phyloP scores from a whole-genome alignment of 2,329 filamentous ascomycete species.

The Fusarium agapanthi region DNA sequence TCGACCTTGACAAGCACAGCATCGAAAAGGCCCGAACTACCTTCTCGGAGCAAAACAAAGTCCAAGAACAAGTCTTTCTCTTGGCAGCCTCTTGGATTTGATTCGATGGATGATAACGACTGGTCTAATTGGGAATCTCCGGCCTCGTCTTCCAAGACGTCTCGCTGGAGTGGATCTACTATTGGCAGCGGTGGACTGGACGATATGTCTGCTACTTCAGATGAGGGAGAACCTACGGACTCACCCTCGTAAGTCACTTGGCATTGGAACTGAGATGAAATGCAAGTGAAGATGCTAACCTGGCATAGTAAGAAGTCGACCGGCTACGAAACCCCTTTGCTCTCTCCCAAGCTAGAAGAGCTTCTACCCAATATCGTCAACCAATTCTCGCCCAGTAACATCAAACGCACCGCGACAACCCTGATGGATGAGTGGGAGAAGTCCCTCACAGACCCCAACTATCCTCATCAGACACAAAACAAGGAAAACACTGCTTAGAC shows the following conservation, averaged over 20 bases:
- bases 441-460: constrained; percentile 47
- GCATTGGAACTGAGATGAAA: not conserved
- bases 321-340: constrained; percentile 44
- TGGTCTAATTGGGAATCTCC: constrained; percentile 73
- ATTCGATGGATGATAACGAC: constrained; percentile 67
- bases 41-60: constrained; percentile 49
- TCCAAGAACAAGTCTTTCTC: constrained; percentile 64
- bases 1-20: constrained; percentile 45
- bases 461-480: constrained; percentile 37
- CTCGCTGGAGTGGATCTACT: constrained; percentile 72
- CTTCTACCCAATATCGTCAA: constrained; percentile 75
- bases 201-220: constrained; percentile 57
- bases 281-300: constrained; percentile 13
- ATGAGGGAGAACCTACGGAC: constrained; percentile 57
- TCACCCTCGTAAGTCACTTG: constrained; percentile 57
- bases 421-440: constrained; percentile 94
- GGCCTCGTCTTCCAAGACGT: constrained; percentile 58
- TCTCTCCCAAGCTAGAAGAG: constrained; percentile 60
- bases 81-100: constrained; percentile 66
- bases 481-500: constrained; percentile 47
- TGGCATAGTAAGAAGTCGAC: constrained; percentile 45
- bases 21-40: constrained; percentile 41
- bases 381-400: constrained; percentile 75
- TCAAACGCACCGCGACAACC: constrained; percentile 84
- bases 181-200: constrained; percentile 53